Conservation (phyloP, 148 eudicot genomes). For the Suaeda aralocaspica region DNA sequence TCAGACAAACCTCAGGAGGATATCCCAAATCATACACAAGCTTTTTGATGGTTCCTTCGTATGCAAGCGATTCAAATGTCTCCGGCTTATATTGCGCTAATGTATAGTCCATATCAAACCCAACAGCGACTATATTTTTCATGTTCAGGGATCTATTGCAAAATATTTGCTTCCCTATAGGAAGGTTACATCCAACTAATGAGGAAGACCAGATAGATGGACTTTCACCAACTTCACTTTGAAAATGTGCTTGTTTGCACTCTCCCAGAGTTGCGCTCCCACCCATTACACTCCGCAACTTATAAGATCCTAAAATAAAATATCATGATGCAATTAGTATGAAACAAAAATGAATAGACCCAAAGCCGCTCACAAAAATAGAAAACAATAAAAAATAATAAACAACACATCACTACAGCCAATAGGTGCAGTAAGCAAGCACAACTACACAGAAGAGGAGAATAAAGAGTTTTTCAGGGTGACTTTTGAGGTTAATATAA, state of each 20-base stretch:
- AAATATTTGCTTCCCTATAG: conserved; percentile 79
- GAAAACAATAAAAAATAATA: background rate
- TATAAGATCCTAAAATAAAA: conserved; percentile 39
- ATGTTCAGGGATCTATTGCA: conserved; percentile 95
- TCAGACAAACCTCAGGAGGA: conserved; percentile 63
- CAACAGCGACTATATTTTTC: conserved; percentile 88
- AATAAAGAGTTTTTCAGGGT: background rate
- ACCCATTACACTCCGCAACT: conserved; percentile 44
- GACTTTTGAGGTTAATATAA: background rate
- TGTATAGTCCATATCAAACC: conserved; percentile 98
- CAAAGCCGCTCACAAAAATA: background rate
- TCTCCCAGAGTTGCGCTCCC: conserved; percentile 38
- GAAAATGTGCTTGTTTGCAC: conserved; percentile 26
- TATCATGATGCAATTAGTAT: background rate
- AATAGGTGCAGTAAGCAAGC: background rate
- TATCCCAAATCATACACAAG: conserved; percentile 86
- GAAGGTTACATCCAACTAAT: conserved; percentile 51
- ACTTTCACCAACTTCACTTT: conserved; percentile 35
- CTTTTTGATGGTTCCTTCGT: conserved; percentile 87
- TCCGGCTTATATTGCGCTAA: conserved; percentile 93
- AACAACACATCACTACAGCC: background rate
- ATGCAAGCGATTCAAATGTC: conserved; percentile 94
- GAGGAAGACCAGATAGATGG: conserved; percentile 81
- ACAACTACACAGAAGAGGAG: background rate
- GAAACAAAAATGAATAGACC: conserved; percentile 1